Base-by-base conservation (phyloP, 768 basidiomycete genomes). In the Tylopilus cervinicoccineus region DNA sequence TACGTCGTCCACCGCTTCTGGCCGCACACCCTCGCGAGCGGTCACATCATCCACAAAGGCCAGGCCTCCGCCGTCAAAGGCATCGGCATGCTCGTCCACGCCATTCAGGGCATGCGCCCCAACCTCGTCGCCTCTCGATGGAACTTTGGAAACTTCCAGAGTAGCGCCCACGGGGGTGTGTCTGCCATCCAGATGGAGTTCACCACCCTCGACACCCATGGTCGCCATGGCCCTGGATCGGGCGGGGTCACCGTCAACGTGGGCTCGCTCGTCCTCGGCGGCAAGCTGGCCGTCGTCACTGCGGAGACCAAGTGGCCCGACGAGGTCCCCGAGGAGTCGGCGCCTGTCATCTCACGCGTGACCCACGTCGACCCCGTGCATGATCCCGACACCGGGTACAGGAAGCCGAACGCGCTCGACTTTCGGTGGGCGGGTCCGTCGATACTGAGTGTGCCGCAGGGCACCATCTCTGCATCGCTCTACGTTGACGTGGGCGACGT, bases 21-120 rank as follows among this genome's bases (percentile, higher is more conserved):
- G 86, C 93, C 93, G 13, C 76, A 80, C 32, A 74, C 76, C 54
- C 59, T 68, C 26, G 79, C 76, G 16, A 72, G 74, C 22, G 94
- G 94, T 6, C 77, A 80, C 55, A 61, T 94, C 66, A 79, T 88
- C 40, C 66, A 72, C 53, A 77, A 81, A 27, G 89, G 88, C 37
- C 69, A 79, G 48, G 84, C 84, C 6, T 69, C 72, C 47, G 41
- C 72, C 8, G 69, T 81, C 46, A 65, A 77, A 27, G 88, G 87
- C 37, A 71, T 77, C 31, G 90, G 91, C 24, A 89, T 93, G 86
- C 83, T 95, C 66, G 78, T 94, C 17, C 90, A 95, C 67, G 95
- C 95, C 38, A 96, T 98, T 65, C 95, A 98, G 65, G 96, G 95
- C 66, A 95, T 99, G 92, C 81, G 93, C 8, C 93, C 95, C 41